phyloP scores from a whole-genome alignment of 495 filamentous ascomycete genomes.

The Cercophora sp. region DNA sequence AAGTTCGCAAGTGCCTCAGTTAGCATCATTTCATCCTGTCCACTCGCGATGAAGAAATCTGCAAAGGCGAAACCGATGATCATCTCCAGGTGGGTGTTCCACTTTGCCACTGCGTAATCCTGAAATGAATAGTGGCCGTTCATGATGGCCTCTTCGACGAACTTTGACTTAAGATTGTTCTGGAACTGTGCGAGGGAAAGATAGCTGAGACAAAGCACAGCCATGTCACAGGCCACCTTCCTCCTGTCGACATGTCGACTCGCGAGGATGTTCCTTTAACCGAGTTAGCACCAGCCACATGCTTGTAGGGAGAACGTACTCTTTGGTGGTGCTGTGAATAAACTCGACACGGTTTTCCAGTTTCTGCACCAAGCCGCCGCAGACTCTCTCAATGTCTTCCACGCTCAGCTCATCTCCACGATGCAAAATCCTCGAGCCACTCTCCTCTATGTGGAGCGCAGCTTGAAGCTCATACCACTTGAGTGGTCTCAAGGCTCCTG shows the following conservation, averaged over 20 bases:
- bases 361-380: slow-evolving; percentile 42
- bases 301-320: background rate
- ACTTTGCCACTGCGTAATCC: slow-evolving; percentile 38
- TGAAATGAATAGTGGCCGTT: slow-evolving; percentile 35
- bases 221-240: slow-evolving; percentile 33
- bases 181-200: slow-evolving; percentile 33
- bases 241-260: slow-evolving; percentile 23
- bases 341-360: slow-evolving; percentile 19
- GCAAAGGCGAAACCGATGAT: slow-evolving; percentile 6
- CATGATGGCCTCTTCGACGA: slow-evolving; percentile 16
- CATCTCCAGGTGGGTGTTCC: slow-evolving; percentile 32
- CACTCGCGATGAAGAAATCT: slow-evolving; percentile 2
- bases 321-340: slow-evolving; percentile 22
- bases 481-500: slow-evolving; percentile 41
- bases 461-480: slow-evolving; percentile 47
- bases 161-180: slow-evolving; percentile 13
- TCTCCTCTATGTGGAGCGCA: slow-evolving; percentile 36
- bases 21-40: background rate
- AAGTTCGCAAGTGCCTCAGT: slow-evolving; percentile 8
- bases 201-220: slow-evolving; percentile 35
- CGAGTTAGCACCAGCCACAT: background rate
- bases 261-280: slow-evolving; percentile 15
- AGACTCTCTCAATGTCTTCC: slow-evolving; percentile 37
- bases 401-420: no score
- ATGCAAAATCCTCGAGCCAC: no score